Base-by-base conservation (phyloP, 192 early-diverging fungal species). In the Phlyctochytrium planicorne region DNA sequence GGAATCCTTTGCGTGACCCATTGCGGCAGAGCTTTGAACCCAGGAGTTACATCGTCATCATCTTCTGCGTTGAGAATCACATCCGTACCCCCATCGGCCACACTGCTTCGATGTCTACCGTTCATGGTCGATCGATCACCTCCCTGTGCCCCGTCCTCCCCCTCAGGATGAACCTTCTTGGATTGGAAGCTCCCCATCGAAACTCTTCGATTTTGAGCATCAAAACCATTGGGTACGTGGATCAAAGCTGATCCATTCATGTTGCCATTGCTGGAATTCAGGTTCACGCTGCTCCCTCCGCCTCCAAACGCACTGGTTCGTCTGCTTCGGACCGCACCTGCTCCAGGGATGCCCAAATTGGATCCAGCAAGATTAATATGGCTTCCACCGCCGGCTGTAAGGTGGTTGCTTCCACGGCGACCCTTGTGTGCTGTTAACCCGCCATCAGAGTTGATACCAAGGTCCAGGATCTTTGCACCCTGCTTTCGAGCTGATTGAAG, bases 1-100 rank as follows among this genome's bases (percentile, higher is more conserved):
- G 56, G 70, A 31, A 79, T 62, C 23, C 63, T 53, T 50, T 66
- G 65, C 34, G 73, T 65, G 2, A 79, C 20, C 67, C 66, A 79
- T 17, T 57, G 62, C 30, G 77, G 77, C 25, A 76, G 31, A 1
- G 74, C 67, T 23, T 60, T 60, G 62, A 72, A 79, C 24, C 57
- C 34, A 27, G 69, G 66, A 52, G 65, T 32, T 25, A 69, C 76
- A 29, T 59, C 63, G 37, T 68, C 68, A 23, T 23, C 23, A 29
- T 74, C 67, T 37, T 68, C 70, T 0, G 62, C 64, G 3, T 40
- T 40, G 2, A 23, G 14, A 20, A 52, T 65, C 2, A 66, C 34
- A 12, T 3, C 24, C 25, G 52, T 75, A 65, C 20, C 30, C 31
- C 50, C n/a, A 17, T 23, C 34, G n/a, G n/a, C n/a, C n/a, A n/a